Percentiles rank a stretch among this genome's conserved stretches.
Evolutionary conservation across 139 green algal genomes (phyloP).

Genomic region (Mychonastes homosphaera): DNA sequence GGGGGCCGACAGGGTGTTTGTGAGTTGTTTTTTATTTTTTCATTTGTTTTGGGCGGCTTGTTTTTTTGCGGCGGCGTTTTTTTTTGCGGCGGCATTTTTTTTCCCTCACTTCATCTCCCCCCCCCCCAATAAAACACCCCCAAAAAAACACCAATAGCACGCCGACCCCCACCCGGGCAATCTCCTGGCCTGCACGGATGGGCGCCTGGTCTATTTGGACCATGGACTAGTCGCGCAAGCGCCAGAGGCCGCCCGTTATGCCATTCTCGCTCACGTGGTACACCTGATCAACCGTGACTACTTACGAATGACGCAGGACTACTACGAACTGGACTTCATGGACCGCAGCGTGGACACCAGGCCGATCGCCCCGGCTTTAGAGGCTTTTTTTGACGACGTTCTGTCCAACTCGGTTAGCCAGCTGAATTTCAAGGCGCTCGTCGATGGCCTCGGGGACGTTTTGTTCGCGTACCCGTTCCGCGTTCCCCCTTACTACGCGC

Average conservation of each 20-base stretch:
- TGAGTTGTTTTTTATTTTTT: constrained; percentile 12
- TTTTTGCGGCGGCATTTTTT: constrained; percentile 1
- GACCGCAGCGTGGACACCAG: constrained; percentile 77
- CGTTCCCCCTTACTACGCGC: constrained; percentile 90
- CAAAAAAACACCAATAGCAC: background rate
- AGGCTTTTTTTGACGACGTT: constrained; percentile 92
- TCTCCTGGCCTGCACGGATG: constrained; percentile 73
- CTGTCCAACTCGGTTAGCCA: constrained; percentile 43
- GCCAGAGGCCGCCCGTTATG: constrained; percentile 62
- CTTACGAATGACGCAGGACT: constrained; percentile 81
- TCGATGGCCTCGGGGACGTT: constrained; percentile 89
- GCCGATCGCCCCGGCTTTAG: constrained; percentile 87
- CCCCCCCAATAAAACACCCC: background rate
- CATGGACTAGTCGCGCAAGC: constrained; percentile 91
- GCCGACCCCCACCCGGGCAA: constrained; percentile 57
- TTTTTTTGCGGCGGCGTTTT: too few relatives aligned
- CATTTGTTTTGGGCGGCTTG: constrained; percentile 11
- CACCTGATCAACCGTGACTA: constrained; percentile 92
- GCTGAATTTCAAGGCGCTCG: constrained; percentile 95
- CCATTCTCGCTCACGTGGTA: constrained; percentile 93
- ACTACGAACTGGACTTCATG: constrained; percentile 88
- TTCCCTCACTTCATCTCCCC: background rate
- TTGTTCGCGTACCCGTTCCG: constrained; percentile 77
- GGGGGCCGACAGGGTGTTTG: too few relatives aligned
- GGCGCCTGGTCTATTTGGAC: constrained; percentile 79